Evolutionary conservation across 2,329 filamentous ascomycete genomes (phyloP).

Genomic region (Xylaria sp.): DNA sequence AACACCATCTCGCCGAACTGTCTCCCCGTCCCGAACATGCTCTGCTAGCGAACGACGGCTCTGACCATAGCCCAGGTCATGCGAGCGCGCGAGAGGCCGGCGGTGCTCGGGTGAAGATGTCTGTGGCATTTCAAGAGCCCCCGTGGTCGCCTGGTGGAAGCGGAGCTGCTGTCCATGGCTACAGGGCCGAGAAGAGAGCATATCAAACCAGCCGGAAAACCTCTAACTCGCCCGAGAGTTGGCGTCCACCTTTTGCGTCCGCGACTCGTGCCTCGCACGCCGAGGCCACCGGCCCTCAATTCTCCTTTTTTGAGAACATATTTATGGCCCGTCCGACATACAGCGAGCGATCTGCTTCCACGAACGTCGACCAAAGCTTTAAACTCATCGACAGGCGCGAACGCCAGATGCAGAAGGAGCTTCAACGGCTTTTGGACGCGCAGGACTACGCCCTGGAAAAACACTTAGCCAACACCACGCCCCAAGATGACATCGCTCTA

Average conservation of each 20-base stretch:
- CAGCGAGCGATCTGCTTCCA: conserved; percentile 26
- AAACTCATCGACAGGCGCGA: conserved; percentile 50
- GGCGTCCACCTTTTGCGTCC: conserved; percentile 32
- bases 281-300: conserved; percentile 18
- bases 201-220: conserved; percentile 11
- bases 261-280: conserved; percentile 21
- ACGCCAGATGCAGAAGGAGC: conserved; percentile 59
- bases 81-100: conserved; percentile 2
- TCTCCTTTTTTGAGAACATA: conserved; percentile 40
- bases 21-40: conserved; percentile 40
- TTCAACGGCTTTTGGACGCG: conserved; percentile 64
- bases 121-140: conserved; percentile 30
- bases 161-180: conserved; percentile 18
- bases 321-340: conserved; percentile 32
- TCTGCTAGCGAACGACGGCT: conserved; percentile 27
- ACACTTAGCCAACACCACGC: conserved; percentile 37
- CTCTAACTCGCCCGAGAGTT: conserved; percentile 25
- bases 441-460: conserved; percentile 60
- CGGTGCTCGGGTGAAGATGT: conserved; percentile 30
- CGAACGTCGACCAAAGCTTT: conserved; percentile 39
- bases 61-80: not conserved
- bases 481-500: conserved; percentile 18
- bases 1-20: conserved; percentile 41
- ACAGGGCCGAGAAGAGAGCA: conserved; percentile 9
- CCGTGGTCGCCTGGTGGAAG: conserved; percentile 19